A percentile compares a stretch with the other conserved stretches of the same genome.
These are phyloP conservation scores for Backusella liffmaniae DNA, from an alignment of 192 early-diverging fungal genomes.

Conservation along the genomic window DNA sequence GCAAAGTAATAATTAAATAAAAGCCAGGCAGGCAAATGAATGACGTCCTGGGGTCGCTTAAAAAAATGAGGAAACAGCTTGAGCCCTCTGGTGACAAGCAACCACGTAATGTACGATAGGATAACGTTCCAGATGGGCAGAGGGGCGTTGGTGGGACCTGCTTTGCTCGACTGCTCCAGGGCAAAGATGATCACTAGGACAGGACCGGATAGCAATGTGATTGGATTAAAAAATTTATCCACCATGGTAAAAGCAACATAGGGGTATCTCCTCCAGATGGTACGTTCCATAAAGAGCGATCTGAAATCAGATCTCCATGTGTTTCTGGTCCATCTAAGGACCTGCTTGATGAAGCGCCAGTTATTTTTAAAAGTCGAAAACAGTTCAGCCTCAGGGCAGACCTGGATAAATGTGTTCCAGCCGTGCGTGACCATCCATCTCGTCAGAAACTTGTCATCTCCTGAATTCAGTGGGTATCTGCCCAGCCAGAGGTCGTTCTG, in stretches of 20 bases:
- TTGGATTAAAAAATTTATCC: constrained; percentile 60
- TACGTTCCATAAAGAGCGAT: constrained; percentile 50
- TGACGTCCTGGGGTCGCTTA: constrained; percentile 49
- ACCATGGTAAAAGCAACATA: constrained; percentile 63
- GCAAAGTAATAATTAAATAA: constrained; percentile 63
- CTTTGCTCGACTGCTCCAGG: neutral
- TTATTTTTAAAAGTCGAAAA: constrained; percentile 63
- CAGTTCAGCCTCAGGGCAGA: constrained; percentile 56
- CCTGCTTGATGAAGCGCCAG: constrained; percentile 60
- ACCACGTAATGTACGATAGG: constrained; percentile 50
- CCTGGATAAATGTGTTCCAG: constrained; percentile 59
- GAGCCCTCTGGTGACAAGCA: constrained; percentile 52
- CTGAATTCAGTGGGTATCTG: constrained; percentile 59
- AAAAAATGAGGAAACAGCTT: constrained; percentile 59
- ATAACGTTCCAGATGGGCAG: constrained; percentile 53
- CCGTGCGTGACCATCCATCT: constrained; percentile 62
- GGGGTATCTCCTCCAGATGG: constrained; percentile 55
- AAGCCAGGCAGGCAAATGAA: constrained; percentile 51
- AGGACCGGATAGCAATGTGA: constrained; percentile 56
- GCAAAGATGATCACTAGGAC: constrained; percentile 47
- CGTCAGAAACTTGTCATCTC: constrained; percentile 64
- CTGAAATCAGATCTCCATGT: constrained; percentile 60
- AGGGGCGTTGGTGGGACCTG: constrained; percentile 18
- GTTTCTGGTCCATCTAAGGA: constrained; percentile 62
- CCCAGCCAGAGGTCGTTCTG: constrained; percentile 56